phyloP scores from a whole-genome alignment of 164 flowering plant genomes.

The Buxus sempervirens region DNA sequence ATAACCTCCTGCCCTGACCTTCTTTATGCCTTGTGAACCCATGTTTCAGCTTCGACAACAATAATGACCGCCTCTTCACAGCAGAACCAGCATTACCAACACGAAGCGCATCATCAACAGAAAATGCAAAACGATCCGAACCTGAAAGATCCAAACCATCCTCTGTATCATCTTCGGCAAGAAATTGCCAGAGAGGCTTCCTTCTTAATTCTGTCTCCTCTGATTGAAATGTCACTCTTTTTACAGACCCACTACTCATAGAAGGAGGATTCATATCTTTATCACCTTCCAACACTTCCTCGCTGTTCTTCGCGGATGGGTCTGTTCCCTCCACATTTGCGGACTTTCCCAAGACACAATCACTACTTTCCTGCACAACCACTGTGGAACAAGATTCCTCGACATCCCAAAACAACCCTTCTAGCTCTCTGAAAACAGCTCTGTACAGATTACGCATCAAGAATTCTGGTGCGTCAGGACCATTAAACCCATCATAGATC shows the following conservation, averaged over 20 bases:
- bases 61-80: conserved; percentile 52
- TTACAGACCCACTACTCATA: conserved; percentile 31
- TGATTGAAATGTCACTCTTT: conserved; percentile 60
- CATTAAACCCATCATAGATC: conserved; percentile 97
- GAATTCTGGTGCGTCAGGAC: conserved; percentile 98
- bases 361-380: conserved; percentile 1
- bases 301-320: neutral
- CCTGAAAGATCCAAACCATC: conserved; percentile 95
- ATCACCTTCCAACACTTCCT: conserved; percentile 8
- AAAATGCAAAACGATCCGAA: conserved; percentile 86
- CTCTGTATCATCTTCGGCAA: conserved; percentile 74
- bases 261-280: conserved; percentile 8
- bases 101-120: conserved; percentile 73
- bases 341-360: conserved; percentile 12
- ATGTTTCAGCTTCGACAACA: conserved; percentile 72
- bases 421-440: conserved; percentile 77
- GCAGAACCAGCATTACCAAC: conserved; percentile 63
- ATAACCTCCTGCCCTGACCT: conserved; percentile 42
- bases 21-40: conserved; percentile 68
- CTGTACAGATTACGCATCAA: conserved; percentile 89
- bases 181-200: conserved; percentile 78
- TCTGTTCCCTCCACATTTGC: conserved; percentile 3
- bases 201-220: conserved; percentile 43
- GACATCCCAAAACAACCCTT: conserved; percentile 90
- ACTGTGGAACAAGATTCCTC: conserved; percentile 21